Base-by-base conservation (phyloP, 106 monocot species). In the Dioscorea zingiberensis region DNA sequence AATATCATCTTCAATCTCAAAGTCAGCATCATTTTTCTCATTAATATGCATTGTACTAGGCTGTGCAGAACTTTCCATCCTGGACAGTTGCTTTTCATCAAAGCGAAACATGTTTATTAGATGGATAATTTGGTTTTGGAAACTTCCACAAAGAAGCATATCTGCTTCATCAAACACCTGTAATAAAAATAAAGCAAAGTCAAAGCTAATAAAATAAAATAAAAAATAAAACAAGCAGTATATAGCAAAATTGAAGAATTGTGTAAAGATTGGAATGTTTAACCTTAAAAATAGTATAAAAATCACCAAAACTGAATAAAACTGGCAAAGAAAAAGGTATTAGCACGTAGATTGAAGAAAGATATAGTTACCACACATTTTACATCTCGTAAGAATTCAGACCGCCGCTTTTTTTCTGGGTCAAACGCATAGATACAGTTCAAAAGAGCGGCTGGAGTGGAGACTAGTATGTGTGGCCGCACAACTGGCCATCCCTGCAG, bases 151-250 rank as follows among this genome's bases (percentile, higher is more conserved):
- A 1, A 98, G 86, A 76, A 98, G 89, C 89, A 98, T 88, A 62
- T 98, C 98, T 65, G 98, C 98, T 73, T 98, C 98, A 80, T 98
- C 98, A 84, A 98, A 89, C 22, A 98, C 98, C 92, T 98, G 73
- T 44, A 15, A 59, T 26, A 38, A 38, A 38, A 38, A 6, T 38
- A 38, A 6, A 38, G 38, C 38, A 38, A 38, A 38, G 38, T 38
- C 24, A 55, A 21, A 56, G 14, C 51, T 13, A 51, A n/a, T n/a
- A n/a, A n/a, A n/a, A n/a, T n/a, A n/a, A 38, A 38, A 38, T 51
- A 19, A 51, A 47, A 47, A 51, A 9, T 16, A 51, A 16, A 19
- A 16, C 15, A 18, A 51, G 15, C 51, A 0, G 4, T 18, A 19
- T 51, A 13, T 51, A 16, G 19, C 8, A 28, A 49, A 47, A 11